phyloP scores from a whole-genome alignment of 345 rosid species.

The Salix arbutifolia region DNA sequence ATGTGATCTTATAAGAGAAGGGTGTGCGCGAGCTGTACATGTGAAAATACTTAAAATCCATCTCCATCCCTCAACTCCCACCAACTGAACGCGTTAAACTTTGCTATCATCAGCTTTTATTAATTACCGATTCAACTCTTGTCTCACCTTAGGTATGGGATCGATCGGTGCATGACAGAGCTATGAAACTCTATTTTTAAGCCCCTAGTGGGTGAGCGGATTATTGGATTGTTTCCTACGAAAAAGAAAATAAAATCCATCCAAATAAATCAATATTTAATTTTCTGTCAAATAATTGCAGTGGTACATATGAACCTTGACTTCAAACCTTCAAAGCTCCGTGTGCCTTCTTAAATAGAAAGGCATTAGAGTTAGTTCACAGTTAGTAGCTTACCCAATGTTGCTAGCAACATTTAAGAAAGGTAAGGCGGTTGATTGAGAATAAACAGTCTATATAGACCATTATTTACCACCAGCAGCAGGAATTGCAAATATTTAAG shows the following conservation, averaged over 20 bases:
- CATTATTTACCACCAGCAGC: not conserved
- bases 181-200: not conserved
- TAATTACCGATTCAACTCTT: slow-evolving; percentile 15
- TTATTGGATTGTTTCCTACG: not conserved
- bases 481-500: not conserved
- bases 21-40: slow-evolving; percentile 15
- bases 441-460: not conserved
- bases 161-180: not conserved
- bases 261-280: not conserved
- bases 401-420: slow-evolving; percentile 33
- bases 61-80: slow-evolving; percentile 40
- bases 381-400: slow-evolving; percentile 27
- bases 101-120: slow-evolving; percentile 3
- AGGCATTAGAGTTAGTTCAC: slow-evolving; percentile 20
- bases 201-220: not conserved
- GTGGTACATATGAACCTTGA: not conserved
- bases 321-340: not conserved
- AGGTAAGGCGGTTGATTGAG: slow-evolving; percentile 21
- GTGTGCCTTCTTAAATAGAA: not conserved
- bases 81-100: slow-evolving; percentile 20
- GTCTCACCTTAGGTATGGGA: not conserved
- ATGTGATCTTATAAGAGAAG: slow-evolving; percentile 1
- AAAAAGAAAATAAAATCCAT: not conserved
- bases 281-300: not conserved
- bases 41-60: slow-evolving; percentile 21